Evolutionary conservation across 2,329 filamentous ascomycete genomes (phyloP), one percentile per base, ranked within the genome.

Genomic region (Phyllosticta citriasiana): DNA sequence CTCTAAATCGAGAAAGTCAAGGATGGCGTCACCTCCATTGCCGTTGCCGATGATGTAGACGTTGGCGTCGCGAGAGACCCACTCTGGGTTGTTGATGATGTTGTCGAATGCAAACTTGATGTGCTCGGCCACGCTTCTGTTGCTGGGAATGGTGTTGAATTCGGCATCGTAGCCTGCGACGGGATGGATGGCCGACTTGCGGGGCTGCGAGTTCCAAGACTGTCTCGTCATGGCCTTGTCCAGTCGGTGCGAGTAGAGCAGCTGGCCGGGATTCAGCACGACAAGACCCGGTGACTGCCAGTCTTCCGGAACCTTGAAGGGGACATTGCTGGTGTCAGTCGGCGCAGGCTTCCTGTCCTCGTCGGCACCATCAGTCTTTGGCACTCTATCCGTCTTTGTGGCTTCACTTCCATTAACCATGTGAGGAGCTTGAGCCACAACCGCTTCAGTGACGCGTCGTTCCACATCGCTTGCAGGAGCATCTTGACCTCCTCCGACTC

Each of bases 221-320:
- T 70, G 69, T 1, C 80, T 71, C 0, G 83, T 88, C 63, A 96
- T 77, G 0, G 84, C 79, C 56, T 82, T 80, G 57, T 80, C 74
- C 1, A 80, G 80, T 57, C 82, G 80, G 51, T 88, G 84, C 71
- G 88, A 89, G 86, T 90, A 97, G 67, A 86, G 78, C 19, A 89
- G 77, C 74, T 95, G 86, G 4, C 89, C 90, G 3, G 84, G 79
- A 70, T 96, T 97, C 54, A 90, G 83, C 26, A 96, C 77, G 27
- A 97, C 75, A 61, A 97, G 76, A 2, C 82, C 88, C 0, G 81
- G 84, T 1, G 68, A 64, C 4, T 71, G 57, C 5, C 55, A 62
- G 35, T 51, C 30, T 2, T 55, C 55, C 4, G 60, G 55, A 8
- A 55, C 30, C 52, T 55, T 51, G 26, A 60, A 40, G n/a, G 57